A percentile compares a stretch with the other conserved stretches of the same genome.
phyloP scores from a whole-genome alignment of 129 eudicot species.

The Glebionis coronaria region DNA sequence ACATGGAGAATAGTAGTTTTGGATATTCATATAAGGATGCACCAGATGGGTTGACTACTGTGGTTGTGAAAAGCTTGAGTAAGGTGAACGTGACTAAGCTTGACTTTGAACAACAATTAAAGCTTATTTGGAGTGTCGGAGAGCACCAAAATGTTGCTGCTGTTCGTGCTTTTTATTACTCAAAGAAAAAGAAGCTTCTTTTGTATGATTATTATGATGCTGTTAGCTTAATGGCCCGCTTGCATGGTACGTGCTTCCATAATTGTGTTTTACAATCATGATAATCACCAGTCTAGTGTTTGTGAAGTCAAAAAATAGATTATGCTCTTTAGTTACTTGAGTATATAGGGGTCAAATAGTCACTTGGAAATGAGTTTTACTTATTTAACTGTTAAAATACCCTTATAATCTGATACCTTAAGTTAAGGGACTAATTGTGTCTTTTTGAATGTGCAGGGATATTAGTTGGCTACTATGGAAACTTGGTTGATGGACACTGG shows the following conservation, averaged over 20 bases:
- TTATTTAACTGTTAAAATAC: too few species aligned
- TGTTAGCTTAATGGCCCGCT: conserved; percentile 58
- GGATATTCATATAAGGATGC: conserved; percentile 76
- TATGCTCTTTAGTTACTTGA: too few species aligned
- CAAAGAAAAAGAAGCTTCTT: conserved; percentile 73
- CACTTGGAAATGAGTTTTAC: too few species aligned
- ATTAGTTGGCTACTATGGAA: too few species aligned
- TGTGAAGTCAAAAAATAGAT: too few species aligned
- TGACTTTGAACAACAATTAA: conserved; percentile 79
- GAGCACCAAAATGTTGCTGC: conserved; percentile 70
- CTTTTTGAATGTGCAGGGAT: too few species aligned
- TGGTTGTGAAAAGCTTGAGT: conserved; percentile 72
- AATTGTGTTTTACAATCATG: background rate
- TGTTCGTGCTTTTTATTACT: conserved; percentile 68
- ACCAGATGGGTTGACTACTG: conserved; percentile 59
- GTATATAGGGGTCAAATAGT: too few species aligned
- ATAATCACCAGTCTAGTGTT: too few species aligned
- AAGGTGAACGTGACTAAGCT: conserved; percentile 47
- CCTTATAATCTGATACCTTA: too few species aligned
- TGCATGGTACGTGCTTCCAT: conserved; percentile 54
- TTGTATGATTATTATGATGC: conserved; percentile 55
- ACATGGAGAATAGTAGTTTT: conserved; percentile 77
- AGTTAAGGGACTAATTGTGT: too few species aligned
- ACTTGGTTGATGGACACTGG: too few species aligned
- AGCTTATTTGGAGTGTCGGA: conserved; percentile 59